These are phyloP conservation scores for Ciborinia camelliae DNA, from an alignment of 2,329 filamentous ascomycete genomes.

Conservation along the genomic window DNA sequence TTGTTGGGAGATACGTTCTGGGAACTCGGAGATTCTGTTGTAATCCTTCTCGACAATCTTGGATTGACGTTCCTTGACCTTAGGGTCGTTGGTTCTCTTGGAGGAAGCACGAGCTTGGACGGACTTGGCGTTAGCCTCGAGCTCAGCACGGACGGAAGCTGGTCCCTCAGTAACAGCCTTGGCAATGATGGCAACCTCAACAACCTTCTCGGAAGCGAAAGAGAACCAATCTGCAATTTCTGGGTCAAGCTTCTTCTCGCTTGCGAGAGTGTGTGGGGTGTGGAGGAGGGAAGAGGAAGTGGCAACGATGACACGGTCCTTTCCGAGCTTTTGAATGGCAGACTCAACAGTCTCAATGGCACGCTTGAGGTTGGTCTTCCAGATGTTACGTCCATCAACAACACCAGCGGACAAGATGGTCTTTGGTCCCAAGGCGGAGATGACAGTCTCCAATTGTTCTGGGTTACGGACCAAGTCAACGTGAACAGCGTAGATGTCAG, in stretches of 20 bases:
- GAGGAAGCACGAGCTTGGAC: slow-evolving; percentile 88
- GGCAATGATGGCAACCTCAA: slow-evolving; percentile 87
- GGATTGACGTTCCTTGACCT: slow-evolving; percentile 94
- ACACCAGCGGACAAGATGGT: slow-evolving; percentile 93
- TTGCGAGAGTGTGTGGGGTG: slow-evolving; percentile 95
- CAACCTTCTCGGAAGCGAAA: slow-evolving; percentile 91
- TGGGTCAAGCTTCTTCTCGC: slow-evolving; percentile 95
- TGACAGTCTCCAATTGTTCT: slow-evolving; percentile 88
- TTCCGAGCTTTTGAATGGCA: slow-evolving; percentile 91
- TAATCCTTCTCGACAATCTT: slow-evolving; percentile 81
- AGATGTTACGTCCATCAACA: slow-evolving; percentile 98
- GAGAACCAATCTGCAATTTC: slow-evolving; percentile 99
- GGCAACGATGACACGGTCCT: slow-evolving; percentile 94
- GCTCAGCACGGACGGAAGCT: slow-evolving; percentile 77
- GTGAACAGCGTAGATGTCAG: slow-evolving; percentile 81
- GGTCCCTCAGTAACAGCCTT: slow-evolving; percentile 95
- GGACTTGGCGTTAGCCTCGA: slow-evolving; percentile 96
- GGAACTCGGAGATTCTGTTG: slow-evolving; percentile 89
- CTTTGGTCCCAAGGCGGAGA: slow-evolving; percentile 77
- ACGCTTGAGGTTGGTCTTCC: slow-evolving; percentile 99
- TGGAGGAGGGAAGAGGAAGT: slow-evolving; percentile 97
- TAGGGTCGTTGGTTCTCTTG: slow-evolving; percentile 91
- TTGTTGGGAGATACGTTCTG: slow-evolving; percentile 79
- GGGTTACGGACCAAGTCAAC: slow-evolving; percentile 97
- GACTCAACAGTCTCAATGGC: slow-evolving; percentile 88